Evolutionary conservation across 768 basidiomycete species (phyloP), one percentile per base, ranked within the genome.

Genomic region (Amanita muscaria): DNA sequence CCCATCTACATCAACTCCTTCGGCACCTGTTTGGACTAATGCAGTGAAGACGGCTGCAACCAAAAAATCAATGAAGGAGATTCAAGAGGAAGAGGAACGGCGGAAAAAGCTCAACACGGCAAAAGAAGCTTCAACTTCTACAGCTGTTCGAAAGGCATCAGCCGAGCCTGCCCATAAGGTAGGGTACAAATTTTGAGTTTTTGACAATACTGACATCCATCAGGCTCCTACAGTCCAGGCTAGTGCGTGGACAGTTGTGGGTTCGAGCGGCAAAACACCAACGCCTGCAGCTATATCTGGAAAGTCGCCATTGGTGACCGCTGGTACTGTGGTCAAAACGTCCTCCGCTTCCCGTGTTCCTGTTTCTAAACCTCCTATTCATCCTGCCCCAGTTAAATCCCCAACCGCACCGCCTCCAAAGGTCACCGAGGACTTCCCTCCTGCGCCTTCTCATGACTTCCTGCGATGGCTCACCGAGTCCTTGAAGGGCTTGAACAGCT

Each of bases 21-120:
- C 65, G 12, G 56, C 74, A 4, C 74, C 79, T 12, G 89, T 88
- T 15, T 94, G 91, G 89, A 84, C 81, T 8, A 79, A 72, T 53
- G 65, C 74, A 12, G 64, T 63, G 19, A 81, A 79, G 56, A 61
- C 72, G 5, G 65, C 66, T 8, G 59, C 68, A 2, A 59, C 73
- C 5, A 93, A 90, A 71, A 96, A 91, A 72, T 88, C 88, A 2
- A 83, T 99, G 83, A 97, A 94, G 69, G 92, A 99, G 68, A 99
- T 99, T 31, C 89, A 94, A 58, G 94, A 98, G 63, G 96, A 99
- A 55, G 96, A 99, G 58, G 90, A 94, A 63, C 76, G 69, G 51
- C 75, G 84, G 50, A 92, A 90, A 70, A 86, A 81, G 62, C 54
- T 65, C 10, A 15, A 12, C 22, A 70, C 70, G 1, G 63, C 67